Evolutionary conservation across 257 asterid species (phyloP), one percentile per base, ranked within the genome.

Genomic region (Sherardia arvensis): DNA sequence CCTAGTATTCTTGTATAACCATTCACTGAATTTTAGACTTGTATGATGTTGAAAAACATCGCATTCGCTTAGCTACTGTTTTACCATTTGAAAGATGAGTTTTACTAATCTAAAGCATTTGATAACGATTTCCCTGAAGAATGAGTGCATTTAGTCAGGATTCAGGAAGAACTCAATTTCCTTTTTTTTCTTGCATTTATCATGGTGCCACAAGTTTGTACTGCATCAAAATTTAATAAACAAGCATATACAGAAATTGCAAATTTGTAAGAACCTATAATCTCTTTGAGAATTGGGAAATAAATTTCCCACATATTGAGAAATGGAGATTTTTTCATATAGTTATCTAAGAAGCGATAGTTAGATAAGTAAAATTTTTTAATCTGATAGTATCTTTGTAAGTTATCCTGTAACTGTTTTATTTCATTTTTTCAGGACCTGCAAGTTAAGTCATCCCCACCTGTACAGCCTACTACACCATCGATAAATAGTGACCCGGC

Each of bases 391-490:
- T 36, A 12, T 67, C 9, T 61, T 34, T 23, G 45, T 30, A 23
- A 53, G 20, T n/a, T 33, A 8, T 34, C 47, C 36, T 68, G 33
- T 59, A 62, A 43, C 36, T 14, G n/a, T 27, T 38, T 61, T 23
- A 67, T 14, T 69, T 10, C 34, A 27, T 58, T 6, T 69, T 59
- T 59, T 63, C 95, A 93, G 99, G 99, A 93, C 77, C 84, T 93
- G 61, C 97, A 93, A 66, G 99, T 93, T 32, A 93, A 90, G 77
- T 77, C 95, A 74, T 85, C 99, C 61, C 94, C 97, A 22, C 95
- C 94, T 66, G 85, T 80, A 71, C 97, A 87, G 70, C 53, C 81
- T 61, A 61, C 82, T 63, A 56, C 82, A 17, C 88, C 85, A 4
- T 70, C 88, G 59, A 77, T 90, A 58, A 78, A 84, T 77, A 87